These are phyloP conservation scores for button mushroom (Agaricus bisporus) DNA, from an alignment of 768 basidiomycete genomes.

Conservation along the genomic window DNA sequence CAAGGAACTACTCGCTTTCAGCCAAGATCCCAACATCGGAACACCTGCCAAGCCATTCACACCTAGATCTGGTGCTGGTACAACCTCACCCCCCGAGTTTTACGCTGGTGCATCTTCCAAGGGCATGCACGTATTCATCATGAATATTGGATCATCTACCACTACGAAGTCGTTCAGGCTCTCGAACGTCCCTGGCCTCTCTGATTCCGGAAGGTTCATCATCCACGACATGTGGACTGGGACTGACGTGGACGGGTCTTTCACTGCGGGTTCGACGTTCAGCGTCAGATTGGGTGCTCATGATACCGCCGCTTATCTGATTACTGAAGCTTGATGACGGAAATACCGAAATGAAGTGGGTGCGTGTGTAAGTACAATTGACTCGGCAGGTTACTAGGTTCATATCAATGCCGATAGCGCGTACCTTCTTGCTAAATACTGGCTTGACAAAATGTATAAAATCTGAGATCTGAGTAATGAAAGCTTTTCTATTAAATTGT, in stretches of 20 bases:
- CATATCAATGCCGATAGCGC: neutral
- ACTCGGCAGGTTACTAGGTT: neutral
- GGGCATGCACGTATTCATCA: constrained; percentile 49
- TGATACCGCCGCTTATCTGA: constrained; percentile 46
- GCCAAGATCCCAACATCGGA: constrained; percentile 41
- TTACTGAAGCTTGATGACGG: constrained; percentile 20
- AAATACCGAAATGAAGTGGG: neutral
- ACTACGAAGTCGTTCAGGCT: constrained; percentile 41
- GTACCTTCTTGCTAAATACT: neutral
- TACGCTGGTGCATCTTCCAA: constrained; percentile 43
- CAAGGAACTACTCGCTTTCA: constrained; percentile 46
- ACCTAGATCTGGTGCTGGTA: constrained; percentile 29
- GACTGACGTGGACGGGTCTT: constrained; percentile 35
- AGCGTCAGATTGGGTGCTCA: constrained; percentile 38
- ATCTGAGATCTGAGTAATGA: too few relatives aligned
- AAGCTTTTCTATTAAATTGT: too few relatives aligned
- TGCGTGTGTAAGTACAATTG: neutral
- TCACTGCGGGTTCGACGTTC: constrained; percentile 27
- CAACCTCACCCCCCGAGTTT: constrained; percentile 45
- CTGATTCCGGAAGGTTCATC: constrained; percentile 27
- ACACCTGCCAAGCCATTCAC: constrained; percentile 44
- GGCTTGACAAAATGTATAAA: neutral
- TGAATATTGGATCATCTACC: constrained; percentile 36
- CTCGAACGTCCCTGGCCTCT: constrained; percentile 39
- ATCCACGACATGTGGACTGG: constrained; percentile 54